phyloP scores from a whole-genome alignment of 371 early-diverging fungal species.

The Mortierella sp. region DNA sequence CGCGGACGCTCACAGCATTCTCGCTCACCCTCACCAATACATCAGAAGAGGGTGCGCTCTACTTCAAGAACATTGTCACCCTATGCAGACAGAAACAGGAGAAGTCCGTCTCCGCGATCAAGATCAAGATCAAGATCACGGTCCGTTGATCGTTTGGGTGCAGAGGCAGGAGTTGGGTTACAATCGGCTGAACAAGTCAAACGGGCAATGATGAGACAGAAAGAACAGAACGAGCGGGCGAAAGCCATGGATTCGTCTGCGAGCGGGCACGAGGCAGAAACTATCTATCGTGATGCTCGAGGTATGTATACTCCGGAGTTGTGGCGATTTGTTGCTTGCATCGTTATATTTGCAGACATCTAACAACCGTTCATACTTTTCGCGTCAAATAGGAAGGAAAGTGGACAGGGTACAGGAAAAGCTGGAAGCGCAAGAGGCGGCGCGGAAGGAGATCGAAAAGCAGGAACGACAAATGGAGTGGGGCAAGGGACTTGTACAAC shows the following conservation, averaged over 20 bases:
- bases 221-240: slow-evolving; percentile 60
- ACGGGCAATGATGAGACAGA: slow-evolving; percentile 61
- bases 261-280: slow-evolving; percentile 70
- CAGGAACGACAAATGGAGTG: slow-evolving; percentile 80
- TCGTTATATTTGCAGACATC: not conserved
- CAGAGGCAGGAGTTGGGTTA: slow-evolving; percentile 70
- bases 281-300: slow-evolving; percentile 82
- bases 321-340: not conserved
- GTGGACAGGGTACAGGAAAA: slow-evolving; percentile 77
- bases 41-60: slow-evolving; percentile 38
- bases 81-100: slow-evolving; percentile 11
- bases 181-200: slow-evolving; percentile 66
- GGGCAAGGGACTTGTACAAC: slow-evolving; percentile 85
- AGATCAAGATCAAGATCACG: slow-evolving; percentile 35
- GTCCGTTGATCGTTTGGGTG: slow-evolving; percentile 63
- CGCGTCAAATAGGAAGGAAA: slow-evolving; percentile 70
- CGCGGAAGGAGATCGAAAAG: slow-evolving; percentile 72
- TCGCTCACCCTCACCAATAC: slow-evolving; percentile 24
- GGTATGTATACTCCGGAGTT: slow-evolving; percentile 23
- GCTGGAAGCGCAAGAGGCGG: slow-evolving; percentile 71
- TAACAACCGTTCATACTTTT: not conserved
- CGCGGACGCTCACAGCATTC: slow-evolving; percentile 16
- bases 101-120: slow-evolving; percentile 26
- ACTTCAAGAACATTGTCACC: slow-evolving; percentile 35
- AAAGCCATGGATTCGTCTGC: slow-evolving; percentile 57